Evolutionary conservation across 2,329 filamentous ascomycete genomes (phyloP).

Genomic region (Aphanocladium album): DNA sequence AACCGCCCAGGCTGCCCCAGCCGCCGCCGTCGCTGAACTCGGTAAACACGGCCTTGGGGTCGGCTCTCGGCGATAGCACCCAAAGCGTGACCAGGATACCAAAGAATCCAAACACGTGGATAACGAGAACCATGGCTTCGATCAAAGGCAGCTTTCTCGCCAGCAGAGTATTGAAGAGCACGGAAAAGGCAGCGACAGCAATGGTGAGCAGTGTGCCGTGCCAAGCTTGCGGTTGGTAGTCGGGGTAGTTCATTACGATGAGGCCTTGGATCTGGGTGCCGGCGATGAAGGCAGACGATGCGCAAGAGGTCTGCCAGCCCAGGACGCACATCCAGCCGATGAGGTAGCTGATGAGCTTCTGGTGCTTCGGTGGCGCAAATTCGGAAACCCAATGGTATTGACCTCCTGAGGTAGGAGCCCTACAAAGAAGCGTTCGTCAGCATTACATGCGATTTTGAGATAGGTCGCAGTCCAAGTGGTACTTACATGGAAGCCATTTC

Average conservation of each 20-base stretch:
- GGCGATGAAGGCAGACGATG: constrained; percentile 36
- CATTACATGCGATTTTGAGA: too few species aligned
- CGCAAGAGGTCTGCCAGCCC: constrained; percentile 39
- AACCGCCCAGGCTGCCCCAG: constrained; percentile 28
- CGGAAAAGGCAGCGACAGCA: constrained; percentile 34
- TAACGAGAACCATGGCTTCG: constrained; percentile 37
- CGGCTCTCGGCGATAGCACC: constrained; percentile 27
- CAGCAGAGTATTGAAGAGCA: constrained; percentile 40
- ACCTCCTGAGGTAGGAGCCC: constrained; percentile 51
- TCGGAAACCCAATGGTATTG: constrained; percentile 36
- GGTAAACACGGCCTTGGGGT: constrained; percentile 23
- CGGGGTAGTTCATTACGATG: constrained; percentile 30
- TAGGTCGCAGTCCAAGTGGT: background rate
- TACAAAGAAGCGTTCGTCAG: constrained; percentile 14
- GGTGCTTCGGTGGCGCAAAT: constrained; percentile 39
- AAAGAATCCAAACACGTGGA: constrained; percentile 27
- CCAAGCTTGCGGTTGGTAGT: constrained; percentile 32
- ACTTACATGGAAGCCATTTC: constrained; percentile 44
- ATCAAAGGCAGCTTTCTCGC: constrained; percentile 35
- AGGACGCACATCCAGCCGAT: constrained; percentile 42
- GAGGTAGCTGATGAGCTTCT: constrained; percentile 51
- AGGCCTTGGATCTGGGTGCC: constrained; percentile 42
- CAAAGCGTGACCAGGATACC: constrained; percentile 34
- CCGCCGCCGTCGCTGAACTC: constrained; percentile 27
- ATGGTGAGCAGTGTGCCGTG: constrained; percentile 40